A percentile compares a stretch with the other conserved stretches of the same genome.
Conservation (phyloP, 2,329 filamentous ascomycete genomes). For the Trichoderma gracile region DNA sequence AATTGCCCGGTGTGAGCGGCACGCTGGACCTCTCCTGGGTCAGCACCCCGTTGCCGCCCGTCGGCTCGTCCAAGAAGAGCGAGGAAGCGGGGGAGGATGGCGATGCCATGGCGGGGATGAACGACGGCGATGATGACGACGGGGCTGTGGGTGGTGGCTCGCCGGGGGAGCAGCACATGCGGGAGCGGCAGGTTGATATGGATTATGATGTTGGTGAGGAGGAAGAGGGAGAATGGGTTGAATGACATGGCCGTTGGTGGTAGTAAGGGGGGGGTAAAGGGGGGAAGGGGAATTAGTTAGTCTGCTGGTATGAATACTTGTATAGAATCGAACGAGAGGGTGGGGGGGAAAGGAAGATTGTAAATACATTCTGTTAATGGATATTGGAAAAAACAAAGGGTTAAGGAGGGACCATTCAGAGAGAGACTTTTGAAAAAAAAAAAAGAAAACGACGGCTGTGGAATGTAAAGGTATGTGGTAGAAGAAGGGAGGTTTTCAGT, state of each 20-base stretch:
- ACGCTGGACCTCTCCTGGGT: constrained; percentile 68
- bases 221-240: constrained; percentile 48
- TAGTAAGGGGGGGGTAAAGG: background rate
- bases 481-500: no score
- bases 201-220: constrained; percentile 58
- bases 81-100: constrained; percentile 25
- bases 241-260: background rate
- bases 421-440: no score
- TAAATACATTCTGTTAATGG: no score
- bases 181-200: constrained; percentile 45
- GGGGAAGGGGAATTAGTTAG: background rate
- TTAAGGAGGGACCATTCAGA: no score
- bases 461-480: no score
- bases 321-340: no score
- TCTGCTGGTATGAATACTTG: no score
- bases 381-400: no score
- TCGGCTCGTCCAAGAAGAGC: constrained; percentile 26
- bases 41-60: constrained; percentile 35
- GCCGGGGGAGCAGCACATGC: constrained; percentile 29
- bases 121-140: constrained; percentile 31
- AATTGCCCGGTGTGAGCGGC: constrained; percentile 62
- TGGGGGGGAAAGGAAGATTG: no score
- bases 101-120: constrained; percentile 33
- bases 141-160: constrained; percentile 26
- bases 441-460: no score